A percentile compares a stretch with the other conserved stretches of the same genome.
phyloP scores from a whole-genome alignment of 108 stramenopile species.

The Mayamaea pseudoterrestris region DNA sequence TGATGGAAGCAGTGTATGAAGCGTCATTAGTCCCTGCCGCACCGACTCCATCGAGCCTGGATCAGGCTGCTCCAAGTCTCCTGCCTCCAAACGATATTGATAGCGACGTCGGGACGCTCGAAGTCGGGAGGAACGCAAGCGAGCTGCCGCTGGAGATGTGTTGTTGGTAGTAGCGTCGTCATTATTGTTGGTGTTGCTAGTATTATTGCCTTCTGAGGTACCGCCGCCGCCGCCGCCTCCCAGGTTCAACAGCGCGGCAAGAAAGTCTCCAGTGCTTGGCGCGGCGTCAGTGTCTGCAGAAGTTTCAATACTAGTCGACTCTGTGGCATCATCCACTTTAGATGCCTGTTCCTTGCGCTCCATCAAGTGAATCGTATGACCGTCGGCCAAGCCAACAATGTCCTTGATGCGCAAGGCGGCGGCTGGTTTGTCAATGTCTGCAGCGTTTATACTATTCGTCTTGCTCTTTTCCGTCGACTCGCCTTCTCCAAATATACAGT shows the following conservation, averaged over 20 bases:
- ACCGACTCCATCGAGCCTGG: conserved; percentile 83
- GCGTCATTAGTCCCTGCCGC: conserved; percentile 86
- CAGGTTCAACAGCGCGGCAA: background rate
- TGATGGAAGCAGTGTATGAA: conserved; percentile 71
- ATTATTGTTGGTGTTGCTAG: conserved; percentile 3
- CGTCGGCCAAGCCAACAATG: conserved; percentile 62
- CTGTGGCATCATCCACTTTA: background rate
- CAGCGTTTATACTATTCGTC: too few species aligned
- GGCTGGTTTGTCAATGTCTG: background rate
- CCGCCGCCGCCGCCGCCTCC: background rate
- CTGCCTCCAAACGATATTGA: conserved; percentile 42
- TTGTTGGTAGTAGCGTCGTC: conserved; percentile 3
- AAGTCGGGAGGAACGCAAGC: background rate
- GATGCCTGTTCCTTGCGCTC: conserved; percentile 12
- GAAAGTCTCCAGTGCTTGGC: background rate
- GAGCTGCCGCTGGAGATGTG: background rate
- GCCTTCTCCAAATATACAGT: background rate
- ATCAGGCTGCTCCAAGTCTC: conserved; percentile 47
- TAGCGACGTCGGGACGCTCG: conserved; percentile 23
- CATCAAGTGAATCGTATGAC: conserved; percentile 82
- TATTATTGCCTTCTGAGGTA: background rate
- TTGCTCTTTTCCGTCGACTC: background rate
- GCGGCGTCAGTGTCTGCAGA: background rate
- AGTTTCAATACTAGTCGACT: background rate
- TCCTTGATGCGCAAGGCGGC: conserved; percentile 34